These are phyloP conservation scores for Anthostomella pinea DNA, from an alignment of 2,329 filamentous ascomycete genomes.

Conservation along the genomic window DNA sequence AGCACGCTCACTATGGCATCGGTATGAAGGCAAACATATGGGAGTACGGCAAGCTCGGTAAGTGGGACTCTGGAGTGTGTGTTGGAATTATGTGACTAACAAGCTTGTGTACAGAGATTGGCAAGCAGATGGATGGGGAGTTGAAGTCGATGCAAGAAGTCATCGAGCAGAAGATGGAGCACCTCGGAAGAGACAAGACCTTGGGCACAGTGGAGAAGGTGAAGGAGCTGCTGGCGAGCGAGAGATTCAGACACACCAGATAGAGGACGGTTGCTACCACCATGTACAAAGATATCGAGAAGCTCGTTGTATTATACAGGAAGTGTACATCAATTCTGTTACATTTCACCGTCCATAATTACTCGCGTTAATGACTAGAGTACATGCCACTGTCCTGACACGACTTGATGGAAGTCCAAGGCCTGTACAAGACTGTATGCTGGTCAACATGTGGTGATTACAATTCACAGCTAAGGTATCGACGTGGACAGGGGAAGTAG, in stretches of 20 bases:
- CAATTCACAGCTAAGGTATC: too few species aligned
- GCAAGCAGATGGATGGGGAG: constrained; percentile 46
- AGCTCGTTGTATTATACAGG: constrained; percentile 16
- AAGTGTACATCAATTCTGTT: constrained; percentile 16
- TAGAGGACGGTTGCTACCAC: constrained; percentile 21
- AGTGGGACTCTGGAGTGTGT: constrained; percentile 19
- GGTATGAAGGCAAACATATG: constrained; percentile 99
- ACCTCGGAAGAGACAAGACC: constrained; percentile 52
- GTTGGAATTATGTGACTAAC: too few species aligned
- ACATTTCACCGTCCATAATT: neutral
- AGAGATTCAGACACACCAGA: constrained; percentile 42
- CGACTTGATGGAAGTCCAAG: neutral
- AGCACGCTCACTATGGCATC: constrained; percentile 92
- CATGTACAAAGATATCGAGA: constrained; percentile 15
- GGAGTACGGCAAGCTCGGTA: constrained; percentile 76
- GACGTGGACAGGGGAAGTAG: too few species aligned
- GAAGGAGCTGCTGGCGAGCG: constrained; percentile 53
- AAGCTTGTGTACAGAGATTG: constrained; percentile 41
- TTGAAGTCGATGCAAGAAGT: constrained; percentile 35
- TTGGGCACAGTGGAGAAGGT: constrained; percentile 53
- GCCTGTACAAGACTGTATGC: too few species aligned
- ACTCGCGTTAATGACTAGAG: neutral
- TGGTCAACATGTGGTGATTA: too few species aligned
- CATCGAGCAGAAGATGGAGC: constrained; percentile 51
- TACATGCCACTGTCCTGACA: neutral